Base-by-base conservation (phyloP, 1,139 yeast species). In the Taphrina sp. region DNA sequence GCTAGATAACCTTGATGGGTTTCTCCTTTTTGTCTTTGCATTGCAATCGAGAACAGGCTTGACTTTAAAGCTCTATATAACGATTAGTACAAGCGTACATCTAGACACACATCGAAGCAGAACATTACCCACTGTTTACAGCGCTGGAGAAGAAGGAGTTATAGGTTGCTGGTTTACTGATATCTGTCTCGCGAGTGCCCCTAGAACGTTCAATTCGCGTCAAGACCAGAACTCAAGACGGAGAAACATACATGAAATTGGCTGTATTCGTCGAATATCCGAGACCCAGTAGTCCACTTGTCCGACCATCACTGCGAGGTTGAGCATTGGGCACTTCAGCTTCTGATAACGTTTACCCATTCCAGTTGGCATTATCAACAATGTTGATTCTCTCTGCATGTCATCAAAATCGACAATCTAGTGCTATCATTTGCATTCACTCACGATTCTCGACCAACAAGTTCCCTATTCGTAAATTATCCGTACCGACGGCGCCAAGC, bases 251-350 rank as follows among this genome's bases (percentile, higher is more conserved):
- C 47, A 16, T 29, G 38, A 19, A 43, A 20, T 43, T 43, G 14
- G 47, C 23, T 8, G 47, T 43, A 19, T 16, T 43, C 5, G 47
- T 38, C n/a, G 47, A 38, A 31, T 19, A 16, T 2, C 47, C 47
- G 3, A 43, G 47, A 19, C 54, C 54, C 12, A 42, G 17, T n/a
- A 49, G 26, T n/a, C 54, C 54, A 49, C 46, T 39, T 2, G 46
- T 49, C 2, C 17, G 22, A n/a, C 34, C 38, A 29, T 49, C 54
- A 19, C 54, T 44, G 34, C 17, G 31, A 36, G 34, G 38, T 7
- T 43, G 44, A 20, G 45, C 45, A 33, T 41, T 7, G 10, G 5
- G 16, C 16, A 10, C 37, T 10, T 34, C 16, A 34, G 37, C n/a
- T n/a, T n/a, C n/a, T n/a, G n/a, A 34, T 14, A 8, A 10, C 7